A percentile compares a stretch with the other conserved stretches of the same genome.
These are phyloP conservation scores for Aschersonia sp. DNA, from an alignment of 2,329 filamentous ascomycete species.

Conservation along the genomic window DNA sequence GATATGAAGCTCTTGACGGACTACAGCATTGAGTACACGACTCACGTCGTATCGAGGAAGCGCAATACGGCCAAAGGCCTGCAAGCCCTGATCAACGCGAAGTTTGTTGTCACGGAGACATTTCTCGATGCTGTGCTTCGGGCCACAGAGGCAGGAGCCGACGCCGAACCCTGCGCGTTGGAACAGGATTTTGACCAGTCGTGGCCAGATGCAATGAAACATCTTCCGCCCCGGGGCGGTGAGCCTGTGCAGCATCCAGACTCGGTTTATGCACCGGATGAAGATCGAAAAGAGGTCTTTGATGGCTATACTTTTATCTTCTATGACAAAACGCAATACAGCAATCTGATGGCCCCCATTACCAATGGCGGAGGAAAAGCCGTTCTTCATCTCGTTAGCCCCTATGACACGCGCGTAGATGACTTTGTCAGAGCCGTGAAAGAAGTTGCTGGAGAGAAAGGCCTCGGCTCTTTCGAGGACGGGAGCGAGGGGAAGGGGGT, in stretches of 20 bases:
- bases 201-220: conserved; percentile 63
- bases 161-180: conserved; percentile 38
- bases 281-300: conserved; percentile 55
- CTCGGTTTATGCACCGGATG: conserved; percentile 58
- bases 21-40: conserved; percentile 57
- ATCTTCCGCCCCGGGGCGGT: conserved; percentile 59
- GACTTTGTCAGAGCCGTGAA: conserved; percentile 71
- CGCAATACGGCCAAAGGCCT: conserved; percentile 80
- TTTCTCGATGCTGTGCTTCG: conserved; percentile 61
- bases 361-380: conserved; percentile 74
- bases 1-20: conserved; percentile 75
- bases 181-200: conserved; percentile 65
- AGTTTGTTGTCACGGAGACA: conserved; percentile 56
- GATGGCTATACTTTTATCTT: conserved; percentile 83
- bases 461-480: conserved; percentile 47
- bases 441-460: conserved; percentile 59
- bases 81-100: conserved; percentile 71
- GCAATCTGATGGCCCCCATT: conserved; percentile 60
- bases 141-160: conserved; percentile 35
- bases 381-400: conserved; percentile 45
- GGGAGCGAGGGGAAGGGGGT: conserved; percentile 54
- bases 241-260: conserved; percentile 58
- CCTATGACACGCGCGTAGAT: conserved; percentile 50
- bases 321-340: conserved; percentile 59
- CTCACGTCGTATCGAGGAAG: conserved; percentile 79